Base-by-base conservation (phyloP, 345 rosid genomes). In the Combretum micranthum region DNA sequence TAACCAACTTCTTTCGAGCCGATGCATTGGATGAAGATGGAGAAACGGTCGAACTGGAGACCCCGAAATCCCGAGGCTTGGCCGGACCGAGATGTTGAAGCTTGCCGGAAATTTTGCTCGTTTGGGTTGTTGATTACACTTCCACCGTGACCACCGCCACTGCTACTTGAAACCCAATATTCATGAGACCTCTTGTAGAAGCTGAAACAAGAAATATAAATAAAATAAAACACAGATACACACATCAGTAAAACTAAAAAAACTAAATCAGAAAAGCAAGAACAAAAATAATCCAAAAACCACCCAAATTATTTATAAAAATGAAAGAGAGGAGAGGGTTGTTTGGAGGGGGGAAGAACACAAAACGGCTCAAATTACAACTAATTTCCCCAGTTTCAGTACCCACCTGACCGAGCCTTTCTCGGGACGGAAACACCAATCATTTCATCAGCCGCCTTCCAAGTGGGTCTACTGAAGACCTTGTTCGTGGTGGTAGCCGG, bases 351-450 rank as follows among this genome's bases (percentile, higher is more conserved):
- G 2, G 5, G 9, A 32, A 32, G 9, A 32, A 1, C 6, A 32
- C 26, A 5, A 32, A 9, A 7, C 39, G 9, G 39, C 10, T 32
- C 39, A 32, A 32, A 32, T 32, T 32, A 11, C 7, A 52, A 37
- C 49, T 17, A 44, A 49, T 69, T 70, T 69, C 72, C 85, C 90
- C 88, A 84, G 88, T 81, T 32, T 11, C 39, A 32, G 78, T 95
- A n/a, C 75, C 79, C 87, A 93, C 99, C 99, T 90, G 99, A 85
- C 83, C 99, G 97, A 79, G 99, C 99, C 87, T 90, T 93, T 74
- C 99, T 73, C 62, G 99, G 99, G 52, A 93, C 99, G 64, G 96
- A 77, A 45, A 90, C 96, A 15, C 97, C 90, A 72, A 93, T 93
- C 97, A 93, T 85, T 76, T 93, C 99, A 47, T 87, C 99, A 13